Evolutionary conservation across 257 asterid species (phyloP), one percentile per base, ranked within the genome.

Genomic region (Nicotiana attenuata): DNA sequence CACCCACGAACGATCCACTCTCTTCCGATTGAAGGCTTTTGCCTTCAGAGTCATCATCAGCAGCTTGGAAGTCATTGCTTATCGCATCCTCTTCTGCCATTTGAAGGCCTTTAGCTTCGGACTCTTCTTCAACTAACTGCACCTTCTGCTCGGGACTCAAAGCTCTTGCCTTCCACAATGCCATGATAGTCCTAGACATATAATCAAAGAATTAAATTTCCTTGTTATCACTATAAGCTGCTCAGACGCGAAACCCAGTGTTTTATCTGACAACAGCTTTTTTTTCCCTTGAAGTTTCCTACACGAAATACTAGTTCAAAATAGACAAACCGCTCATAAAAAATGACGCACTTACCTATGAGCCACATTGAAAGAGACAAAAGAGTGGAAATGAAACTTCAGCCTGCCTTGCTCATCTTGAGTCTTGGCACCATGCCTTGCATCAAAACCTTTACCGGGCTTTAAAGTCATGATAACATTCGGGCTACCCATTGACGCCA

Each of bases 401-500:
- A 96, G 97, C 84, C 98, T 87, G 88, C 99, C 98, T 84, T 93
- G 92, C 5, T 83, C 87, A 84, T 96, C 99, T 83, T 91, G 97
- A 14, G 92, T 91, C 90, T 92, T 94, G 59, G 99, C 99, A 78
- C 98, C 98, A 85, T 94, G 99, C 52, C 93, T 90, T 73, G 98
- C 96, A 83, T 96, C 98, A 81, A 92, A 89, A 77, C 98, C 98
- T 86, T 91, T 90, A 35, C 98, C 98, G 3, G 91, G 91, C 92
- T 97, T 85, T 81, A 96, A 89, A 7, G 98, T 94, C 85, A 96
- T 88, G 82, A 90, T 86, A 59, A 94, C 84, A 77, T 92, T 91
- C 14, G 99, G 99, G 85, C 98, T 96, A 59, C 98, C 99, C 97
- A 96, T 96, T 53, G 99, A 96, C 52, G 98, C 93, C 81, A 96